phyloP scores from a whole-genome alignment of 306 rosid genomes.

The Castanea crenata region DNA sequence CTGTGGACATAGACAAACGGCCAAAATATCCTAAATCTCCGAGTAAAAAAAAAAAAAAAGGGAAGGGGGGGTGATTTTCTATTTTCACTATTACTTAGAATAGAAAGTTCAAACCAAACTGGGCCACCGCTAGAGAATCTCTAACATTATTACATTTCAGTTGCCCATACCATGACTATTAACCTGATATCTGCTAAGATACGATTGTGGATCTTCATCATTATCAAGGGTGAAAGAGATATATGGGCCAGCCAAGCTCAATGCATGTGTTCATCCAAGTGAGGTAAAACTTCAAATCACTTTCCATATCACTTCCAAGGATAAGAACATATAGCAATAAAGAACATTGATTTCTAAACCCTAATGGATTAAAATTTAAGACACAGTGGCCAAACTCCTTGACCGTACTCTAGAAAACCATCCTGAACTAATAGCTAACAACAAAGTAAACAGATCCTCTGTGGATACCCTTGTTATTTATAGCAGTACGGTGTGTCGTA shows the following conservation, averaged over 20 bases:
- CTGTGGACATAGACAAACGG: too few relatives aligned
- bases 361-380: conserved; percentile 24
- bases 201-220: conserved; percentile 15
- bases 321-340: conserved; percentile 16
- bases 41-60: too few relatives aligned
- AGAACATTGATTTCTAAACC: conserved; percentile 37
- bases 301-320: conserved; percentile 23
- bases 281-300: conserved; percentile 32
- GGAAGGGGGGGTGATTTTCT: too few relatives aligned
- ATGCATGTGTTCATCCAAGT: conserved; percentile 27
- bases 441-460: conserved; percentile 36
- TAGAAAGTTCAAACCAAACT: too few relatives aligned
- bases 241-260: conserved; percentile 23
- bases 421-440: conserved; percentile 33
- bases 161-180: conserved; percentile 12
- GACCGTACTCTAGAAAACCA: conserved; percentile 16
- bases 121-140: conserved; percentile 5
- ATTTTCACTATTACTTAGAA: too few relatives aligned
- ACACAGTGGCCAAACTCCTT: conserved; percentile 20
- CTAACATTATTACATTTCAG: conserved; percentile 26
- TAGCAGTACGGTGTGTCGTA: conserved; percentile 18
- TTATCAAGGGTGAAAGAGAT: not conserved
- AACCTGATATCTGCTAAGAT: conserved; percentile 20
- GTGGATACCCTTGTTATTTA: conserved; percentile 21
- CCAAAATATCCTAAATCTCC: too few relatives aligned